phyloP scores from a whole-genome alignment of 1,139 yeast genomes.

The Candida albicans region DNA sequence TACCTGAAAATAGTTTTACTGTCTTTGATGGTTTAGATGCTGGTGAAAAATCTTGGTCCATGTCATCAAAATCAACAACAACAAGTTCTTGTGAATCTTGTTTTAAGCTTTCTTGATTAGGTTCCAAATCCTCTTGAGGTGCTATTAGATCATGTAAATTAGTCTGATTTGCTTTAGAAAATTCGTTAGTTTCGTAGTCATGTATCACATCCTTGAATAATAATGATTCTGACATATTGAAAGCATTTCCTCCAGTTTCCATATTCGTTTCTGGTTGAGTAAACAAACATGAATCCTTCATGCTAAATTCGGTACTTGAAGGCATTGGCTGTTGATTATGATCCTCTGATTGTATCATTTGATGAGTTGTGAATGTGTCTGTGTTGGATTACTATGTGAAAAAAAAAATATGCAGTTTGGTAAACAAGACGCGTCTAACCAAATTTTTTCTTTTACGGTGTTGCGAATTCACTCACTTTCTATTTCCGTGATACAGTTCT shows the following conservation, averaged over 20 bases:
- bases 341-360: neutral
- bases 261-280: neutral
- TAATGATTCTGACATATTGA: neutral
- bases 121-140: neutral
- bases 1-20: constrained; percentile 29
- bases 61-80: neutral
- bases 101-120: neutral
- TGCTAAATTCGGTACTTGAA: neutral
- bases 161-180: neutral
- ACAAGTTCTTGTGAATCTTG: neutral
- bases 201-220: neutral
- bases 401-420: neutral
- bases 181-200: neutral
- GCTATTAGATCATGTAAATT: neutral
- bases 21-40: constrained; percentile 14
- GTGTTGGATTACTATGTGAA: neutral
- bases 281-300: neutral
- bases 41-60: constrained; percentile 4
- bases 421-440: neutral
- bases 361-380: neutral
- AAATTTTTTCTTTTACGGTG: no score
- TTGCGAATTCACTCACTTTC: no score
- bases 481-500: no score
- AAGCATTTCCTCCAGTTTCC: neutral
- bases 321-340: neutral